These are phyloP conservation scores for Chaetoscypha palmicola DNA, from an alignment of 2,329 filamentous ascomycete genomes.

Conservation along the genomic window DNA sequence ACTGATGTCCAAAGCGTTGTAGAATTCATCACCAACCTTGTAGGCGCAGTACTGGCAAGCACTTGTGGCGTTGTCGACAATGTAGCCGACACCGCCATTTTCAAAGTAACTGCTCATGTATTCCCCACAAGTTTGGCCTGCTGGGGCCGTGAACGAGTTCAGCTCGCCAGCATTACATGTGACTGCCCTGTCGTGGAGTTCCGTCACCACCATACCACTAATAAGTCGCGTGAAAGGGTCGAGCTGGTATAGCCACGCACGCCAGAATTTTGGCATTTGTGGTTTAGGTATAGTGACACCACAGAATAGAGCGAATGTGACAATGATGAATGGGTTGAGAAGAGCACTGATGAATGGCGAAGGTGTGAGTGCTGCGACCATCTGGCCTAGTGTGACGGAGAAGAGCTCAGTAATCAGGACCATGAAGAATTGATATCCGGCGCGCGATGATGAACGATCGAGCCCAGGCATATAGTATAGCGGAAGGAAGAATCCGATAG, in stretches of 20 bases:
- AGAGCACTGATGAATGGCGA: conserved; percentile 72
- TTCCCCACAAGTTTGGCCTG: conserved; percentile 59
- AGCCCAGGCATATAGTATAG: conserved; percentile 82
- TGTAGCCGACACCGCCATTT: conserved; percentile 62
- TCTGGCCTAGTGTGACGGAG: conserved; percentile 71
- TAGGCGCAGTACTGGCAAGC: conserved; percentile 78
- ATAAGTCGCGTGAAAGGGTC: conserved; percentile 80
- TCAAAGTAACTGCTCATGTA: conserved; percentile 71
- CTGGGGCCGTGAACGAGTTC: conserved; percentile 61
- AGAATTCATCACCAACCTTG: conserved; percentile 75
- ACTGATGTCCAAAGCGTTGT: conserved; percentile 55
- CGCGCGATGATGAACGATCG: conserved; percentile 52
- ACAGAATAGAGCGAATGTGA: conserved; percentile 79
- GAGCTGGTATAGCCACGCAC: conserved; percentile 73
- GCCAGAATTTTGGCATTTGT: conserved; percentile 74
- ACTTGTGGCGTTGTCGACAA: conserved; percentile 57
- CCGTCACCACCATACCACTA: conserved; percentile 71
- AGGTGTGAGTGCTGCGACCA: conserved; percentile 69
- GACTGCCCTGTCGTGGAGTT: conserved; percentile 60
- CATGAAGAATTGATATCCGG: conserved; percentile 84
- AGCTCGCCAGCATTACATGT: conserved; percentile 54
- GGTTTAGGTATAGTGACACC: conserved; percentile 75
- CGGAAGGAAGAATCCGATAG: conserved; percentile 72
- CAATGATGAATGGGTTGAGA: conserved; percentile 75
- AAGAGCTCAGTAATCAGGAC: conserved; percentile 79